Percentiles rank a stretch among this genome's conserved stretches.
These are phyloP conservation scores for Wallacemonas collosoma DNA, from an alignment of 208 protist genomes.

Conservation along the genomic window DNA sequence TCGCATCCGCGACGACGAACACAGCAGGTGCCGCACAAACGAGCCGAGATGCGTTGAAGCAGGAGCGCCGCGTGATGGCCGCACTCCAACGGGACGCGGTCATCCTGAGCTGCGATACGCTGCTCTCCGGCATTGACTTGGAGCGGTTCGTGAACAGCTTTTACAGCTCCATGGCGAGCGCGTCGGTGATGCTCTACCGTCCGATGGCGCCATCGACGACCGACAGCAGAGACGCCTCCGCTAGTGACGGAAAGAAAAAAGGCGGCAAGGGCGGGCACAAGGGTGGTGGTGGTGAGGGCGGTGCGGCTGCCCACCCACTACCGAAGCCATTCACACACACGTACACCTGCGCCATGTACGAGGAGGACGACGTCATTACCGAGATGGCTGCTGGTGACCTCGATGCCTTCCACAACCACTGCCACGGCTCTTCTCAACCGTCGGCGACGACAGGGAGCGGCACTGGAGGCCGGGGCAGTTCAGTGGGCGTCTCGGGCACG, in stretches of 20 bases:
- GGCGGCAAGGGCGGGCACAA: conserved; percentile 22
- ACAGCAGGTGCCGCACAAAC: background rate
- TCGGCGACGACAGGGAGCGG: background rate
- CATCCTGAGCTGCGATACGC: conserved; percentile 79
- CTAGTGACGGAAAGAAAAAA: background rate
- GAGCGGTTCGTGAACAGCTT: conserved; percentile 72
- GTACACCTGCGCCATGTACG: conserved; percentile 66
- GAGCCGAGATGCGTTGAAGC: conserved; percentile 32
- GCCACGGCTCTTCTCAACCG: conserved; percentile 10
- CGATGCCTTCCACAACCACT: conserved; percentile 14
- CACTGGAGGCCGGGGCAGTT: background rate
- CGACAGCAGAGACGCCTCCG: conserved; percentile 8
- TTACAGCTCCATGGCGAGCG: conserved; percentile 73
- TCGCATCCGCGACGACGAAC: background rate
- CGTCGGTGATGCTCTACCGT: conserved; percentile 68
- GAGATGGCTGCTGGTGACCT: conserved; percentile 16
- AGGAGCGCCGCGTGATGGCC: conserved; percentile 39
- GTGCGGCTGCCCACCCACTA: background rate
- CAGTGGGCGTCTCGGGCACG: background rate
- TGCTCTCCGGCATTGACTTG: conserved; percentile 76
- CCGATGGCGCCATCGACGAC: conserved; percentile 29
- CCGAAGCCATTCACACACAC: conserved; percentile 48
- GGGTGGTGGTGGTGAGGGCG: conserved; percentile 8
- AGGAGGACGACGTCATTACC: conserved; percentile 45
- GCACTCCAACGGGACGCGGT: conserved; percentile 65